phyloP scores from a whole-genome alignment of 139 green algal species.

The Diplosphaera chodatii region DNA sequence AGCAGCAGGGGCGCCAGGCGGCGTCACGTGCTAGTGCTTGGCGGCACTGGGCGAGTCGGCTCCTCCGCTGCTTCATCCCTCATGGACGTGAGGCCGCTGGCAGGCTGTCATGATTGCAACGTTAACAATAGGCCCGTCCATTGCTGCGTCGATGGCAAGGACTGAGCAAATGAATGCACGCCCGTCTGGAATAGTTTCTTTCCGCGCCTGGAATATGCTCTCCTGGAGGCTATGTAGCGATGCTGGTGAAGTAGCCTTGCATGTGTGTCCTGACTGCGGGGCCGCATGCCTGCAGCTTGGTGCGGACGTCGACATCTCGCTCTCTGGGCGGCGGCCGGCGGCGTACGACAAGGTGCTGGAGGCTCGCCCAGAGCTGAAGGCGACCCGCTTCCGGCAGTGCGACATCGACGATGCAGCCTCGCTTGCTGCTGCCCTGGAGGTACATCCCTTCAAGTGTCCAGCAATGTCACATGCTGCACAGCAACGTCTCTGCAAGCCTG shows the following conservation, averaged over 20 bases:
- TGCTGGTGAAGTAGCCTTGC: no score
- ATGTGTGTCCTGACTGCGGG: background rate
- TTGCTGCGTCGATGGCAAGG: no score
- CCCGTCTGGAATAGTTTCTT: no score
- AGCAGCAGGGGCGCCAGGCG: background rate
- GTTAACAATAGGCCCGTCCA: background rate
- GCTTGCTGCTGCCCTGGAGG: constrained; percentile 11
- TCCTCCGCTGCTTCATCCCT: constrained; percentile 66
- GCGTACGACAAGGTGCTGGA: constrained; percentile 42
- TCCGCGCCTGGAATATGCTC: no score
- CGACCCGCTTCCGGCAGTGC: constrained; percentile 25
- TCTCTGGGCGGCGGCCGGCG: constrained; percentile 39
- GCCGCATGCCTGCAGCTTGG: background rate
- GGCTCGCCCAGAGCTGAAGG: constrained; percentile 47
- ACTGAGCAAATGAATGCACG: no score
- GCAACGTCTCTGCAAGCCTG: background rate
- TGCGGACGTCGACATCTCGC: constrained; percentile 33
- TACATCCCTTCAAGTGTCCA: no score
- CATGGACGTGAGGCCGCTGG: constrained; percentile 30
- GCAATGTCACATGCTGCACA: no score
- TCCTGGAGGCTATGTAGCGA: no score
- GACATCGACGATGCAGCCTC: constrained; percentile 40
- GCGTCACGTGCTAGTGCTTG: constrained; percentile 44
- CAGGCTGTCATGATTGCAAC: background rate
- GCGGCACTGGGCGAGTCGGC: constrained; percentile 81